Evolutionary conservation across 495 filamentous ascomycete genomes (phyloP).

Genomic region (Opeltia flavorubescens): DNA sequence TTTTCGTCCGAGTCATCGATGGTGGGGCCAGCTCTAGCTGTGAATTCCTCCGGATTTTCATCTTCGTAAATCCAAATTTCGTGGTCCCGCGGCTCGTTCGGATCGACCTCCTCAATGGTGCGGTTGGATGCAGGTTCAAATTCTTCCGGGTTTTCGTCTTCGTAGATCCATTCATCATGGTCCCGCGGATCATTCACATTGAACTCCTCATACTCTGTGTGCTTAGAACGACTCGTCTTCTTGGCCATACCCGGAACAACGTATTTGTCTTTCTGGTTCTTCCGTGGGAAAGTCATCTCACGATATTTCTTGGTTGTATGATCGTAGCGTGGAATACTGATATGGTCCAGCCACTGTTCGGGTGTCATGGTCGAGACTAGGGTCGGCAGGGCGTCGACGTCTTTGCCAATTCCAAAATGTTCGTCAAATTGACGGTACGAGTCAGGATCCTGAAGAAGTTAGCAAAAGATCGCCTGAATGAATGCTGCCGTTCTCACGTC

Average conservation of each 20-base stretch:
- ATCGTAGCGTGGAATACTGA: slow-evolving; percentile 40
- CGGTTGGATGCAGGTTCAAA: not conserved
- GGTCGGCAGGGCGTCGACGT: slow-evolving; percentile 31
- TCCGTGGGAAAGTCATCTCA: not conserved
- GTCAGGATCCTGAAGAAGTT: slow-evolving; percentile 34
- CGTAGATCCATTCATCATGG: no score
- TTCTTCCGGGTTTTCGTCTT: no score
- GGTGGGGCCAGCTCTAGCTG: no score
- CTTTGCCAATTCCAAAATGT: slow-evolving; percentile 39
- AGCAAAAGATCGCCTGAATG: slow-evolving; percentile 3
- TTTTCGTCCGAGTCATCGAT: not conserved
- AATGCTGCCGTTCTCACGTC: slow-evolving; percentile 31
- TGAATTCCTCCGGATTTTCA: not conserved
- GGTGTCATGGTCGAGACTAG: slow-evolving; percentile 39
- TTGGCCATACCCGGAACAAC: no score
- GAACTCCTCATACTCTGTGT: no score
- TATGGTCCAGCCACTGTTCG: slow-evolving; percentile 47
- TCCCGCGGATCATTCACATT: no score
- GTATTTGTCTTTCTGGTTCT: not conserved
- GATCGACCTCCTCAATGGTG: not conserved
- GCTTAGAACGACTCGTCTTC: no score
- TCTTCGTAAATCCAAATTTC: no score
- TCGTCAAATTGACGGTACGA: slow-evolving; percentile 48
- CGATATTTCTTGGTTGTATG: not conserved
- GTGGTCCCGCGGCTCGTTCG: no score